A percentile compares a stretch with the other conserved stretches of the same genome.
Conservation (phyloP, 2,329 filamentous ascomycete genomes). For the Phyllosticta capitalensis region DNA sequence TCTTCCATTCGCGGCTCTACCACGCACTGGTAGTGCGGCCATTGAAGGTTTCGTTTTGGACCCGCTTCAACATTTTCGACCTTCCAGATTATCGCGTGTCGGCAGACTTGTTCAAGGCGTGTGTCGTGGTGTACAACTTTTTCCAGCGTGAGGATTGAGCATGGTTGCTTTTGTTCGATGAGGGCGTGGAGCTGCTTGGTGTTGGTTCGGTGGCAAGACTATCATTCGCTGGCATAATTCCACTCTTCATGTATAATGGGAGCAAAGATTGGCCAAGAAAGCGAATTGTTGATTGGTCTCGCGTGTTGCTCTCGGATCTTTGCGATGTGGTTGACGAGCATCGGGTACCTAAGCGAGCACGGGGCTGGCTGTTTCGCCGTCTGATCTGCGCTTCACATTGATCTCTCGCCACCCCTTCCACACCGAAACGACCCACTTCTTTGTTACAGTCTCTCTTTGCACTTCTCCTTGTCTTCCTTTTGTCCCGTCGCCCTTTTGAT, state of each 20-base stretch:
- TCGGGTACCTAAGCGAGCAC: neutral
- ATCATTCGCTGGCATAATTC: no score
- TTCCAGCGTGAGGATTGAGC: neutral
- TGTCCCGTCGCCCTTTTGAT: no score
- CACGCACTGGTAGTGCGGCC: neutral
- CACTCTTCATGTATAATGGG: no score
- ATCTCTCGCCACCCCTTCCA: neutral
- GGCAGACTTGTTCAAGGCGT: neutral
- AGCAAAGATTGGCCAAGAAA: neutral
- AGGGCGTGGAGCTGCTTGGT: no score
- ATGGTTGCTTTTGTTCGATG: neutral
- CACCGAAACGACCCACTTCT: neutral
- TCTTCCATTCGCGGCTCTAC: neutral
- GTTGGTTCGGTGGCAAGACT: no score
- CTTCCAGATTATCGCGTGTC: neutral
- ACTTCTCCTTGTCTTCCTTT: neutral
- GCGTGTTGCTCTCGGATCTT: neutral
- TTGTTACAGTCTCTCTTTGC: neutral
- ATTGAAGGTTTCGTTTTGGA: no score
- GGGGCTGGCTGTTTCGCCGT: neutral
- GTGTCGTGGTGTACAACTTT: neutral
- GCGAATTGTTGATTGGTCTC: neutral
- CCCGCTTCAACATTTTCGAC: no score
- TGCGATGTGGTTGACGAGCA: neutral
- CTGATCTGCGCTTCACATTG: neutral